These are phyloP conservation scores for Paramecium sexaurelia DNA, from an alignment of 73 alveolate species.

Conservation along the genomic window DNA sequence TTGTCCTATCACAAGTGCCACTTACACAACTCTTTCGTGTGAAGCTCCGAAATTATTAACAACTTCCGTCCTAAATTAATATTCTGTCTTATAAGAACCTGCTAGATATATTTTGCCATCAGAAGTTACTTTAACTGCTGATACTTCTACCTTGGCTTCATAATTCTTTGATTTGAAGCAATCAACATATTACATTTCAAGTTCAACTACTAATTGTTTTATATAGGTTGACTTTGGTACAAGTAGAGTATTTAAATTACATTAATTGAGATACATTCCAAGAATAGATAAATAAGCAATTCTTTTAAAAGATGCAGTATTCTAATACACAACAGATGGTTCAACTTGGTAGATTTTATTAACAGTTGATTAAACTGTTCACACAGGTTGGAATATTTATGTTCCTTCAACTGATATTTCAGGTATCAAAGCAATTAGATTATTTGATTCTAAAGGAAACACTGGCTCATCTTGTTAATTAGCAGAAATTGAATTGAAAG, in stretches of 20 bases:
- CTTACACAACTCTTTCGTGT: background rate
- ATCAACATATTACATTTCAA: conserved; percentile 5
- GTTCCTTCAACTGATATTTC: conserved; percentile 24
- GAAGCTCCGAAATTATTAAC: conserved; percentile 21
- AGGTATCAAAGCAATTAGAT: conserved; percentile 8
- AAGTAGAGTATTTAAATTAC: background rate
- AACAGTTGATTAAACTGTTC: conserved; percentile 54
- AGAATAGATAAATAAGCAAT: conserved; percentile 40
- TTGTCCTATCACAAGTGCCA: background rate
- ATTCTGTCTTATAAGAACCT: background rate
- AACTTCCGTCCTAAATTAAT: background rate
- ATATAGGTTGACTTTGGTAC: background rate
- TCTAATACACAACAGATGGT: conserved; percentile 59
- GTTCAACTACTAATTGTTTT: conserved; percentile 32
- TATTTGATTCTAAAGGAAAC: conserved; percentile 35
- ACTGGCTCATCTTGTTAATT: conserved; percentile 53
- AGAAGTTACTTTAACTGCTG: background rate
- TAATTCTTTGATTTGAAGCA: background rate
- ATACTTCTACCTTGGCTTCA: background rate
- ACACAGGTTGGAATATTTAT: conserved; percentile 54
- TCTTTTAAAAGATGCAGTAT: conserved; percentile 24
- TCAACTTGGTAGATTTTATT: conserved; percentile 9
- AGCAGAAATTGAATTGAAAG: conserved; percentile 64
- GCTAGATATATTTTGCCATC: background rate
- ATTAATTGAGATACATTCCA: conserved; percentile 36